These are phyloP conservation scores for Solanum chaucha DNA, from an alignment of 257 asterid genomes.

Conservation along the genomic window DNA sequence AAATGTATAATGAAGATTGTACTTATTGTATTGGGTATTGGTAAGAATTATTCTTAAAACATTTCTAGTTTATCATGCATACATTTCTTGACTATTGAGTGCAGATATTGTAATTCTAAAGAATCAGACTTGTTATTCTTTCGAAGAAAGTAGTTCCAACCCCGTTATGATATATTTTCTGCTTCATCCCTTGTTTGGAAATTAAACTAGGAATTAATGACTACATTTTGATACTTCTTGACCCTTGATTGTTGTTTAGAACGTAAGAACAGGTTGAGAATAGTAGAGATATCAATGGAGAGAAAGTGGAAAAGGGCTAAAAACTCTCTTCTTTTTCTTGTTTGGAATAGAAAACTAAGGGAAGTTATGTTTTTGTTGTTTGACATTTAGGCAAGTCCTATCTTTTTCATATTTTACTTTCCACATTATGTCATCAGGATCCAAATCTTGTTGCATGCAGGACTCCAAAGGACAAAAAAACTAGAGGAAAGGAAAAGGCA, in stretches of 20 bases:
- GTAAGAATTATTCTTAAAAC: conserved; percentile 1
- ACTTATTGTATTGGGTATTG: conserved; percentile 11
- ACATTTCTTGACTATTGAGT: neutral
- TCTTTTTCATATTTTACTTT: neutral
- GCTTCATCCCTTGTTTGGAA: neutral
- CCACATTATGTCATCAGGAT: neutral
- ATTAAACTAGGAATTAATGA: neutral
- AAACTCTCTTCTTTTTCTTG: neutral
- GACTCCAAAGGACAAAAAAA: conserved; percentile 18
- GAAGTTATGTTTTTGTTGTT: neutral
- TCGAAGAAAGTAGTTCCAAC: neutral
- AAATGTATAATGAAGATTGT: conserved; percentile 1
- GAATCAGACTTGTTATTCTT: neutral
- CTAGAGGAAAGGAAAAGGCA: conserved; percentile 15
- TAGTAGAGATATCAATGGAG: neutral
- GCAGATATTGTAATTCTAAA: neutral
- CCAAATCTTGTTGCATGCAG: conserved; percentile 11
- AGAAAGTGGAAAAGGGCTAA: neutral
- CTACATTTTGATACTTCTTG: neutral
- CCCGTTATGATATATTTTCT: neutral
- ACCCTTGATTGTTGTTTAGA: neutral
- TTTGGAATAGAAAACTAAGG: neutral
- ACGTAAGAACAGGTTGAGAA: neutral
- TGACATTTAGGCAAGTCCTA: neutral
- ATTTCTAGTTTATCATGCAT: neutral